Base-by-base conservation (phyloP, 495 filamentous ascomycete genomes). In the Talaromyces liani region DNA sequence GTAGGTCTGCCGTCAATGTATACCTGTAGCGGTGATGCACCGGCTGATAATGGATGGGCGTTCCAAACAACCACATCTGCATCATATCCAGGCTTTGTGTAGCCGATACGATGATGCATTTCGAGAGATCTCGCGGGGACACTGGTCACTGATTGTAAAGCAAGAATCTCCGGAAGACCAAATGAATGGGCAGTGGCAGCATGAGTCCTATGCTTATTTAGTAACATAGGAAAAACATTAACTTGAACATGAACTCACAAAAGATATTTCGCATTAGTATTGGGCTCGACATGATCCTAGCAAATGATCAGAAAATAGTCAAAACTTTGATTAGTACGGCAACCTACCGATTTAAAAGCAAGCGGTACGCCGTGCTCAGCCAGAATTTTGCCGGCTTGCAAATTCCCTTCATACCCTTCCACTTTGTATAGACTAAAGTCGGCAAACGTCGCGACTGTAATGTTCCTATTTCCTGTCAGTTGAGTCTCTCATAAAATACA, bases 11-110 rank as follows among this genome's bases (percentile, higher is more conserved):
- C 86, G 67, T 89, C 86, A 64, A 89, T 85, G 79, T 81, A 89
- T 2, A 89, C 84, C 63, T 88, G 84, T 1, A 82, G 70, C 0
- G 86, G 84, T 5, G 85, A 74, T 1, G 86, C 85, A 9, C 86
- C 86, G 0, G 84, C 77, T 47, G 77, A 78, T 5, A 89, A 71
- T 31, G 86, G 86, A 67, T 89, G 84, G 55, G 79, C 83, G 66
- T 88, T 85, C 85, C 85, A 89, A 8, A 88, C 79, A 2, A 87
- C 86, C 22, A 89, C 62, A 66, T 89, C 86, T 22, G 86, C 86
- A 68, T 89, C 86, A 63, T 84, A 87, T 0, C 86, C 85, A 22
- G 80, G 73, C 69, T 82, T 83, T 51, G 83, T 73, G 65, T 87
- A 87, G 8, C 86, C 86, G 12, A 89, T 75, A 16, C 86, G 77